Evolutionary conservation across 2,329 filamentous ascomycete genomes (phyloP).

Genomic region (Venturia effusa): DNA sequence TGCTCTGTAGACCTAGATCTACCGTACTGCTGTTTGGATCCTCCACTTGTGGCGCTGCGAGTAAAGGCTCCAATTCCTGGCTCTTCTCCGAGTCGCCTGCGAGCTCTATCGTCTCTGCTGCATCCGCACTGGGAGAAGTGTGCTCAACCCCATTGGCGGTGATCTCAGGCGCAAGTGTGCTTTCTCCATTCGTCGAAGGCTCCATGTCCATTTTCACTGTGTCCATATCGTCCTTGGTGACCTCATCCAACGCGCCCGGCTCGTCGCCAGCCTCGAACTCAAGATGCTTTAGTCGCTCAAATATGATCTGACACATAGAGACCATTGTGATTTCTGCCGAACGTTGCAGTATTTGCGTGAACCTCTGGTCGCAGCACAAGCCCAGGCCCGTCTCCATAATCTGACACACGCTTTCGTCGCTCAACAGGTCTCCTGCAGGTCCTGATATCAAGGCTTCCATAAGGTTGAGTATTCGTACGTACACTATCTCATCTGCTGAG

Average conservation of each 20-base stretch:
- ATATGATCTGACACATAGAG: conserved; percentile 98
- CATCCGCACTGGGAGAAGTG: too few relatives aligned
- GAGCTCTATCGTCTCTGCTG: background rate
- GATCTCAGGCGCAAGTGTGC: conserved; percentile 2
- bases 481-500: conserved; percentile 87
- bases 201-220: conserved; percentile 64
- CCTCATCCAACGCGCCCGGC: conserved; percentile 52
- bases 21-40: conserved; percentile 12
- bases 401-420: conserved; percentile 95
- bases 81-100: background rate
- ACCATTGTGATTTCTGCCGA: conserved; percentile 97
- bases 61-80: conserved; percentile 5
- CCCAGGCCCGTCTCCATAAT: conserved; percentile 98
- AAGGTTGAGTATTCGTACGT: conserved; percentile 85
- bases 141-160: background rate
- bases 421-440: conserved; percentile 82
- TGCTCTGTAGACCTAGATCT: conserved; percentile 10
- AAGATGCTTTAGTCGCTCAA: conserved; percentile 80
- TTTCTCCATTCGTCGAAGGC: conserved; percentile 43
- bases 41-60: background rate
- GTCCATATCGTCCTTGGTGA: conserved; percentile 58
- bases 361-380: conserved; percentile 88
- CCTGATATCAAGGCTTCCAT: conserved; percentile 99
- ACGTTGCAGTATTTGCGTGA: conserved; percentile 80
- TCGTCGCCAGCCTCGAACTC: conserved; percentile 65